Evolutionary conservation across 371 early-diverging fungal species (phyloP), one percentile per base, ranked within the genome.

Genomic region (Mortierella sp.): DNA sequence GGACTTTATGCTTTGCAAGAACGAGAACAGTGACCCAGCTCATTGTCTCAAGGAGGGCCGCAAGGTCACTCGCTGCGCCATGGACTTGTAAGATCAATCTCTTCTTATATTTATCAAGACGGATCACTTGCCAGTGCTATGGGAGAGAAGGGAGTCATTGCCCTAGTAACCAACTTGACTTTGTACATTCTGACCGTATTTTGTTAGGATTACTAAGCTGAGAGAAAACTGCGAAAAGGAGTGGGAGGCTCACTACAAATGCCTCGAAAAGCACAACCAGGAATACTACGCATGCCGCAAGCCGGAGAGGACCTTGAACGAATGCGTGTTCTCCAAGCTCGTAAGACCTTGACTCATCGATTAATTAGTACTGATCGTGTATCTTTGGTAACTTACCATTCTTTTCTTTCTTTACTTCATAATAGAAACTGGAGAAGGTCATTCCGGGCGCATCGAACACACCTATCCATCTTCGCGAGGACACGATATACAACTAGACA

Each of bases 1-100:
- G 67, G 98, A 98, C 80, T 98, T 93, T 78, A 95, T 98, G 94
- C 88, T 94, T 49, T 97, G 98, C 89, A 98, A 97, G 86, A 83
- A 86, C 68, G 96, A 96, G 72, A 92, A 87, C 82, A 86, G 87
- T 65, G 92, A 96, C 72, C 98, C 98, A 17, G 84, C 87, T 61
- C 92, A 94, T 68, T 98, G 97, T 78, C 82, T 97, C 63, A 87
- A 88, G 83, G 97, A 97, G 72, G 98, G 98, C n/a, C 89, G 97
- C 70, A 93, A 93, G 70, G 98, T 97, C 64, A 98, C 97, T 31
- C 92, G 97, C 23, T 98, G 98, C 78, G 94, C 94, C 28, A 86
- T 94, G 70, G 93, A 95, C 64, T 78, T 95, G 94, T 94, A 83
- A 82, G 92, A n/a, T n/a, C n/a, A n/a, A n/a, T n/a, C n/a, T 79